Percentiles rank a stretch among this genome's conserved stretches.
Evolutionary conservation across 2,329 filamentous ascomycete genomes (phyloP).

Genomic region (Cordyceps militaris): DNA sequence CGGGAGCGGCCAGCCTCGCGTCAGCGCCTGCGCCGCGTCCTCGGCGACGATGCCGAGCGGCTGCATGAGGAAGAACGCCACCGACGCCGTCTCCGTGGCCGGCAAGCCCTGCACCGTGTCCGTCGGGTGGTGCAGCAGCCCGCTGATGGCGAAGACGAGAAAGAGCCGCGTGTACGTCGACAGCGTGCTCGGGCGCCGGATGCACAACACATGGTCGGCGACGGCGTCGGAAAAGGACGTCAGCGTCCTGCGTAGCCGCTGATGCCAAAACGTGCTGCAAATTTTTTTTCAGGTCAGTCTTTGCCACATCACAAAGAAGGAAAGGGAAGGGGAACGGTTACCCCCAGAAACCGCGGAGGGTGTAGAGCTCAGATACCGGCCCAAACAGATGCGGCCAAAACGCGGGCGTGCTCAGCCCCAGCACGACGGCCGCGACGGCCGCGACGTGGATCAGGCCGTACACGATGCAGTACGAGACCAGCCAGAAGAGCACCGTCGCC

Average conservation of each 20-base stretch:
- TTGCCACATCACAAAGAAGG: not conserved
- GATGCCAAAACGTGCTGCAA: not conserved
- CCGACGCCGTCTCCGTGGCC: not conserved
- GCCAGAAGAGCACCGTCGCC: not conserved
- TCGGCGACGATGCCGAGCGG: conserved; percentile 13
- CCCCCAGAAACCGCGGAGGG: conserved; percentile 1
- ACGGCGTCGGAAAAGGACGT: conserved; percentile 8
- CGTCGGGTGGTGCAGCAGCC: conserved; percentile 1
- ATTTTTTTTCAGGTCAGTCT: not conserved
- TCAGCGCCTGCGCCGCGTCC: conserved; percentile 10
- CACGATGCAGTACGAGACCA: not conserved
- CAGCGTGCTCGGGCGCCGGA: not conserved
- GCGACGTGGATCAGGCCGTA: not conserved
- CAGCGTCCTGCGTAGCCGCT: conserved; percentile 9
- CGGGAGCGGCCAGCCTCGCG: not conserved
- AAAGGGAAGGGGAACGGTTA: not conserved
- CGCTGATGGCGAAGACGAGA: conserved; percentile 11
- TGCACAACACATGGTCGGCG: conserved; percentile 3
- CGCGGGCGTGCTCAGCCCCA: not conserved
- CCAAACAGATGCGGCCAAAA: conserved; percentile 1
- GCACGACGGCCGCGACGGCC: not conserved
- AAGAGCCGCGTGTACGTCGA: conserved; percentile 10
- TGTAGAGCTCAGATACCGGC: not conserved
- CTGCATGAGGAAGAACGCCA: conserved; percentile 12
- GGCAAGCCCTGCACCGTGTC: conserved; percentile 1